Evolutionary conservation across 495 filamentous ascomycete genomes (phyloP), one percentile per base, ranked within the genome.

Genomic region (Cercophora newfieldiana): DNA sequence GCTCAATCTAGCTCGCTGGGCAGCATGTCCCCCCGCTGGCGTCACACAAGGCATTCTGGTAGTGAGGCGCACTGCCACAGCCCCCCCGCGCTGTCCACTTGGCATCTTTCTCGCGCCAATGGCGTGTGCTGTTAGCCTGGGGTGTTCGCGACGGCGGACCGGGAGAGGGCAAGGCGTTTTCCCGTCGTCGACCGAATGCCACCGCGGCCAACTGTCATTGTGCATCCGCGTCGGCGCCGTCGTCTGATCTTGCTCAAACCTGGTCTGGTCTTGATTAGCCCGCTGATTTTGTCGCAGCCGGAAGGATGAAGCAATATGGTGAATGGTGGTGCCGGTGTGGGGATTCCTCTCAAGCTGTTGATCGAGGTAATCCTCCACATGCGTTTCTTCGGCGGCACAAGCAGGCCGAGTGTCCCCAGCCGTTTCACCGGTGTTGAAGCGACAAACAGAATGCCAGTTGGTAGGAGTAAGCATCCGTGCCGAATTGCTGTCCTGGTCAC

Each of bases 1-100:
- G 21, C 59, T 61, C 59, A 50, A 50, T 60, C 31, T 60, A 31
- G 37, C 31, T 48, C 19, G n/a, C 4, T 60, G 29, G 16, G 37
- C 26, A 48, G 47, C 14, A 48, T 21, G 22, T 3, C 30, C 37
- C 48, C 49, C 48, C 29, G 19, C 28, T 37, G 30, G 22, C 28
- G 47, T 60, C 58, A 37, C 64, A 66, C 47, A 47, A 66, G 64
- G 64, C 64, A 51, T 61, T 66, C 56, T 66, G 26, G 48, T 55
- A 49, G 57, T 66, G 55, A 66, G 64, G 64, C 64, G 58, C 56
- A 66, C 57, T 66, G 44, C 57, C 64, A 66, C 64, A 66, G 64
- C 64, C 64, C 56, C 63, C 51, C 47, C 47, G 63, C 60, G 25
- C 33, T 44, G 53, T 28, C 54, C 47, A 10, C 54, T 31, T 57